phyloP scores from a whole-genome alignment of 805 yeast genomes.

The Yamadazyma sp. region DNA sequence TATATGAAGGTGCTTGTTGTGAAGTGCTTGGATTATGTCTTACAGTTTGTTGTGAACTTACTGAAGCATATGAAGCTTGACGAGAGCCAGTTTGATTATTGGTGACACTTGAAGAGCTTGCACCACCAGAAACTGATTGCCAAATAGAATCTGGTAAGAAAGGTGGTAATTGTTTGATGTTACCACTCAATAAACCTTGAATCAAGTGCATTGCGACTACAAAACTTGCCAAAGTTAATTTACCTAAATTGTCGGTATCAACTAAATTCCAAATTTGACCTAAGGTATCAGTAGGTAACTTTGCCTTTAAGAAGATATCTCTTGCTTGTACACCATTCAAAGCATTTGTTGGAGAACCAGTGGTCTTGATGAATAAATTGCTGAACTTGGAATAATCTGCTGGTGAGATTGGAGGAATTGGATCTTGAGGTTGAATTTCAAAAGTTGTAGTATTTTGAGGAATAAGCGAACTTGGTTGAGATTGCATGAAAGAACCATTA shows the following conservation, averaged over 20 bases:
- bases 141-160: slow-evolving; percentile 39
- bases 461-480: slow-evolving; percentile 36
- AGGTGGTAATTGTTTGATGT: slow-evolving; percentile 54
- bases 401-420: slow-evolving; percentile 51
- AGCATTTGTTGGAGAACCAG: slow-evolving; percentile 49
- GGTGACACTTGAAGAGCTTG: not conserved
- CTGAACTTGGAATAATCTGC: slow-evolving; percentile 62
- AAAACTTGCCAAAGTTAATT: slow-evolving; percentile 70
- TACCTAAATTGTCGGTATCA: slow-evolving; percentile 73
- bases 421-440: slow-evolving; percentile 30
- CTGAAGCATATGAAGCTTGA: slow-evolving; percentile 29
- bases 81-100: slow-evolving; percentile 2
- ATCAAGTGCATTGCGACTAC: slow-evolving; percentile 93
- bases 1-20: slow-evolving; percentile 10
- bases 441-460: slow-evolving; percentile 29
- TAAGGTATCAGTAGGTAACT: slow-evolving; percentile 69
- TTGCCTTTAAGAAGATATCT: slow-evolving; percentile 84
- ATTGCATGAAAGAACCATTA: slow-evolving; percentile 38
- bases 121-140: slow-evolving; percentile 25
- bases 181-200: slow-evolving; percentile 71
- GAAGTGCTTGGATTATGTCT: slow-evolving; percentile 21
- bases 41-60: slow-evolving; percentile 34
- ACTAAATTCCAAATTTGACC: slow-evolving; percentile 89
- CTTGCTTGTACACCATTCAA: slow-evolving; percentile 80
- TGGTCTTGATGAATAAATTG: slow-evolving; percentile 69